Conservation (phyloP, 305 asterid genomes). For the Euphrasia arctica region DNA sequence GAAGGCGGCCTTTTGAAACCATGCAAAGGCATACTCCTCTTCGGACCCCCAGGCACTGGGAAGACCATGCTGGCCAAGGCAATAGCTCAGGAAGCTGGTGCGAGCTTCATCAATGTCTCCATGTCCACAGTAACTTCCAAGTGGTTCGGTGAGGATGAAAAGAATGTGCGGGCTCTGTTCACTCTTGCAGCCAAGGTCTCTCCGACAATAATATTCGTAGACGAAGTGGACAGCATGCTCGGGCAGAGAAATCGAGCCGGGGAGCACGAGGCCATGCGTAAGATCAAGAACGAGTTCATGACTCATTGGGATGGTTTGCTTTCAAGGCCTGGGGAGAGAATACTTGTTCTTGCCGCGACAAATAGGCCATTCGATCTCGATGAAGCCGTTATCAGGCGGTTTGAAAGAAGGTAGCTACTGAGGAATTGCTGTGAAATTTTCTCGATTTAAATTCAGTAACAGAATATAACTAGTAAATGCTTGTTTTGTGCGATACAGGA, state of each 20-base stretch:
- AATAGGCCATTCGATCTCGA: conserved; percentile 97
- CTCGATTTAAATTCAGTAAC: too few species aligned
- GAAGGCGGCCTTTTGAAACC: conserved; percentile 97
- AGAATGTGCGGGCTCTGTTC: too few species aligned
- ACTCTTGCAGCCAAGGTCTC: too few species aligned
- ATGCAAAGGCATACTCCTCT: conserved; percentile 46
- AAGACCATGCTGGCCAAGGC: too few species aligned
- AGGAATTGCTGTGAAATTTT: too few species aligned
- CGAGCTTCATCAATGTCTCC: too few species aligned
- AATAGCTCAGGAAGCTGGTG: too few species aligned
- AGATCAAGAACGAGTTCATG: conserved; percentile 30
- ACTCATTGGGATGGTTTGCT: conserved; percentile 93
- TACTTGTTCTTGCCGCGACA: conserved; percentile 98
- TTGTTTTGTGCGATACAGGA: conserved; percentile 36
- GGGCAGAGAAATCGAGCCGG: conserved; percentile 48
- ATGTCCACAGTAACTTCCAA: too few species aligned
- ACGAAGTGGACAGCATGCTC: too few species aligned
- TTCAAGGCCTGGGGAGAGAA: conserved; percentile 83
- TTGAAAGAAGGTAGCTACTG: conserved; percentile 75
- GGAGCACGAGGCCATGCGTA: conserved; percentile 98
- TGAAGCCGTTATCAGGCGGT: conserved; percentile 95
- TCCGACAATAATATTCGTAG: too few species aligned
- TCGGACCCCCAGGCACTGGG: too few species aligned
- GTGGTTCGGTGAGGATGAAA: too few species aligned
- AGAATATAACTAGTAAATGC: conserved; percentile 11